phyloP scores from a whole-genome alignment of 345 rosid genomes.

The Populus davidiana region DNA sequence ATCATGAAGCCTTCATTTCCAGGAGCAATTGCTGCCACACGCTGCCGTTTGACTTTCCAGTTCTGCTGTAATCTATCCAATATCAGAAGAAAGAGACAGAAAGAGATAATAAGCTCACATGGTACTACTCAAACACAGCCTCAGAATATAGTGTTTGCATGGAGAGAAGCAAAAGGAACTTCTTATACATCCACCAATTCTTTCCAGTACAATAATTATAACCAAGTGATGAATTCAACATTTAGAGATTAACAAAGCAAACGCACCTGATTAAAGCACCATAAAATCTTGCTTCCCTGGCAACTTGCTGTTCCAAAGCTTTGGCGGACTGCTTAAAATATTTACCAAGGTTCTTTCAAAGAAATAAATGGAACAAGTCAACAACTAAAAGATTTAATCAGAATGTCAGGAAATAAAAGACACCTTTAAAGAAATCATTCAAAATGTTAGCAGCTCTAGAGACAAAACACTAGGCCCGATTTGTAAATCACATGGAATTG shows the following conservation, averaged over 20 bases:
- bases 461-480: not conserved
- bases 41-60: constrained; percentile 96
- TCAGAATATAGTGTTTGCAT: not conserved
- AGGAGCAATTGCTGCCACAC: constrained; percentile 55
- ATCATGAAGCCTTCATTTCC: constrained; percentile 81
- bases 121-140: not conserved
- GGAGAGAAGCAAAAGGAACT: too few species aligned
- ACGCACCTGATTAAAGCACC: constrained; percentile 96
- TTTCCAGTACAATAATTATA: too few species aligned
- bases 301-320: constrained; percentile 76
- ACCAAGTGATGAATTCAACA: not conserved
- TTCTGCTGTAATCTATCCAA: constrained; percentile 90
- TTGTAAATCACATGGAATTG: not conserved
- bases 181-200: too few species aligned
- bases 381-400: not conserved
- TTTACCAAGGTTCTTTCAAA: constrained; percentile 73
- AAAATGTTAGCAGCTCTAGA: not conserved
- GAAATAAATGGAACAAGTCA: not conserved
- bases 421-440: not conserved
- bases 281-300: constrained; percentile 88
- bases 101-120: not conserved
- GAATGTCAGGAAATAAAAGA: not conserved
- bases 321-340: constrained; percentile 90
- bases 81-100: constrained; percentile 24
- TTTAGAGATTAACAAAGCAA: not conserved